Base-by-base conservation (phyloP, 768 basidiomycete species). In the Agaricus bisporus region DNA sequence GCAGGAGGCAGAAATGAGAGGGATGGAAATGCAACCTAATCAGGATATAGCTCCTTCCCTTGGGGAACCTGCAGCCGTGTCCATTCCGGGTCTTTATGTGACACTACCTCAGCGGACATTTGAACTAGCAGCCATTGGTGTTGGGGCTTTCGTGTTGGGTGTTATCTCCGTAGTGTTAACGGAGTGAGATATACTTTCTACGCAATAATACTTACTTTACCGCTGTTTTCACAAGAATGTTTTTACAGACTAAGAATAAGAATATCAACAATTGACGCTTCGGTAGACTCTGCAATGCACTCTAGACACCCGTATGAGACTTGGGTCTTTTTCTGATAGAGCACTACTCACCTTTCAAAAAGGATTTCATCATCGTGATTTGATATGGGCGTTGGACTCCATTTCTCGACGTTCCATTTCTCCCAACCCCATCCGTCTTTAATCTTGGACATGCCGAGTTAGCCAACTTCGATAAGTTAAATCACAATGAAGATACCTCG, bases 341-440 rank as follows among this genome's bases (percentile, higher is more conserved):
- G 15, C 28, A 5, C n/a, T 4, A 54, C 59, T 44, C 32, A 70
- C 79, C 79, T 73, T 48, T 82, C 81, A 46, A 74, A 65, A 4
- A 78, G 66, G 15, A 79, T 66, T 55, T 82, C 76, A 3, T 75
- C 75, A 10, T 59, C 62, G 25, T 66, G 70, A 35, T 72, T 72
- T 15, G 61, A 59, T 72, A 77, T 75, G 35, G 61, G 55, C 54
- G 70, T 70, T 49, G 69, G 68, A 36, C 57, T 56, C 81, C 82
- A 83, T 38, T 61, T 58, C n/a, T 73, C 69, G 11, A 72, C 61
- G 55, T 84, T 73, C 82, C 83, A 84, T 57, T 82, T 81, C 18
- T 64, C 60, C 82, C 82, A 86, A 20, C 83, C 82, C 83, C 83
- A 85, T 0, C 80, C 80, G 7, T 76, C 73, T 68, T 83, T 84